These are phyloP conservation scores for Meira nashicola DNA, from an alignment of 1,284 basidiomycete species.

Conservation along the genomic window DNA sequence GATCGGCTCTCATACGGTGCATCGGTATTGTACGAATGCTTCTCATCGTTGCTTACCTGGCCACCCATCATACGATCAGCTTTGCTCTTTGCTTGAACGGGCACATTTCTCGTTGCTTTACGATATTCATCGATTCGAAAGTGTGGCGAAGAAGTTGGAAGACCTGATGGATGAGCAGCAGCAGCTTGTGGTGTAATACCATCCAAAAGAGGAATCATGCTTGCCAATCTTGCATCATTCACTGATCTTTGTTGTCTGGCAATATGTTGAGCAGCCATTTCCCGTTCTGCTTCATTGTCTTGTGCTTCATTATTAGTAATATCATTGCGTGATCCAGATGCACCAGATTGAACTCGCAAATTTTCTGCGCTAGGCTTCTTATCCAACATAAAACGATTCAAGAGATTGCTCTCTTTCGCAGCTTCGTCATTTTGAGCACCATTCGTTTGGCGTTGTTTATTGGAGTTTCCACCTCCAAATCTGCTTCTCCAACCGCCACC, in stretches of 20 bases:
- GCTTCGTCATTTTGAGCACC: not conserved
- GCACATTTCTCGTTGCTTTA: not conserved
- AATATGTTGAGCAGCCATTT: conserved; percentile 7
- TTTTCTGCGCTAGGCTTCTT: not conserved
- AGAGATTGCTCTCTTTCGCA: not conserved
- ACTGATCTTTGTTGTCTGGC: conserved; percentile 3
- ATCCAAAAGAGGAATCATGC: not conserved
- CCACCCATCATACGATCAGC: conserved; percentile 1
- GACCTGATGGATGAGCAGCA: not conserved
- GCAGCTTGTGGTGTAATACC: not conserved
- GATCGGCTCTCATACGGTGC: not conserved
- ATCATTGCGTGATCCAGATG: not conserved
- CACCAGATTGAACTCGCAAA: not conserved
- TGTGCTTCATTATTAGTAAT: not conserved
- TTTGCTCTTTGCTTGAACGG: not conserved
- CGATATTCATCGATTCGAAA: not conserved
- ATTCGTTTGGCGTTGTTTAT: not conserved
- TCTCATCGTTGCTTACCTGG: not conserved
- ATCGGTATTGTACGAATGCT: not conserved
- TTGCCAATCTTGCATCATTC: conserved; percentile 4
- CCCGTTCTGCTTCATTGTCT: not conserved
- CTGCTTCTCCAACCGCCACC: conserved; percentile 3
- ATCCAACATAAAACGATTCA: no score
- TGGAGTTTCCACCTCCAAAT: not conserved
- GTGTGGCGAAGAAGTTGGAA: not conserved